Conservation (phyloP, 2,329 filamentous ascomycete genomes). For the Coniochaeta sp. region DNA sequence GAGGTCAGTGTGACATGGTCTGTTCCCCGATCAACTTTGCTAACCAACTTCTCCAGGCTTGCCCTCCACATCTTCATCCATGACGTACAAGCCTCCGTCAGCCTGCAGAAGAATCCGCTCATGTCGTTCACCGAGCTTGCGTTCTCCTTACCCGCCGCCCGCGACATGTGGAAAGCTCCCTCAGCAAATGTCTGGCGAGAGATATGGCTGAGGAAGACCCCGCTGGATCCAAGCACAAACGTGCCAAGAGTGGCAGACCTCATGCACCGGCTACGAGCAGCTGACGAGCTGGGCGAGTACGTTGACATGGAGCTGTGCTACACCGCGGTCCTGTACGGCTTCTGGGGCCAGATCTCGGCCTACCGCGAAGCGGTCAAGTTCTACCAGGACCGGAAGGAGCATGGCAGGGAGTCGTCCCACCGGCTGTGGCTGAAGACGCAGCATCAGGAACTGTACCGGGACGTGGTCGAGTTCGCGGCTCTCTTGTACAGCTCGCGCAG, state of each 20-base stretch:
- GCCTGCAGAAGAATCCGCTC: conserved; percentile 14
- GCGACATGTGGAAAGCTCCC: conserved; percentile 18
- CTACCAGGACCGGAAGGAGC: conserved; percentile 10
- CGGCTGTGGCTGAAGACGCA: conserved; percentile 21
- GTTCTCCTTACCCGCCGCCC: conserved; percentile 16
- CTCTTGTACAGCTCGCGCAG: conserved; percentile 6
- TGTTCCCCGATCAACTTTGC: neutral
- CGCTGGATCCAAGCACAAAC: conserved; percentile 4
- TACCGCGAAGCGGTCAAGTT: conserved; percentile 22
- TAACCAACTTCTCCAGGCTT: conserved; percentile 9
- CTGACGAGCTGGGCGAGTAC: conserved; percentile 13
- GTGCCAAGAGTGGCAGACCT: conserved; percentile 16
- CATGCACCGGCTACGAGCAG: conserved; percentile 12
- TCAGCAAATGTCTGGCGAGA: conserved; percentile 17
- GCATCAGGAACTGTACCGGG: conserved; percentile 21
- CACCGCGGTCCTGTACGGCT: conserved; percentile 19
- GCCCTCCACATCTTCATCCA: conserved; percentile 17
- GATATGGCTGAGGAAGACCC: conserved; percentile 14
- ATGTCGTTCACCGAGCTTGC: conserved; percentile 17
- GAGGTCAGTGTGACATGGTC: conserved; percentile 8
- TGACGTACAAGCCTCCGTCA: conserved; percentile 16
- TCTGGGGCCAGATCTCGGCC: conserved; percentile 21
- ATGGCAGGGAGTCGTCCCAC: conserved; percentile 9
- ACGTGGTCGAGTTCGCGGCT: conserved; percentile 18
- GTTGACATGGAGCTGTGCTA: conserved; percentile 23